Conservation (phyloP, 345 rosid species). For the Mallotus nudiflorus region DNA sequence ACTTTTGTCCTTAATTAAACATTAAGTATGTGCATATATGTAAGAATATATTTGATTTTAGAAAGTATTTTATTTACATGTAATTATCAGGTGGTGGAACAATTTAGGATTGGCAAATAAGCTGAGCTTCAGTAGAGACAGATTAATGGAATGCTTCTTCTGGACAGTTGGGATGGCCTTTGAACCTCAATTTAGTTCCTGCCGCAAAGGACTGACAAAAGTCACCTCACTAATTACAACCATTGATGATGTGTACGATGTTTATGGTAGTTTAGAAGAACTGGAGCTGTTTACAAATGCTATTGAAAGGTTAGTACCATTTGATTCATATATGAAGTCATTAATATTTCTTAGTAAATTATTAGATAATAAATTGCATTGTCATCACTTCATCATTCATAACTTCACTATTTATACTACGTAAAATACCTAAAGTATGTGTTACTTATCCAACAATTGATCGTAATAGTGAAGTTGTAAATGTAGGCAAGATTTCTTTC, state of each 20-base stretch:
- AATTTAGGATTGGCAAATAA: constrained; percentile 26
- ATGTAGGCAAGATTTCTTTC: too few species aligned
- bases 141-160: constrained; percentile 51
- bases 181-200: constrained; percentile 30
- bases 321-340: neutral
- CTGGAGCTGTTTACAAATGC: constrained; percentile 40
- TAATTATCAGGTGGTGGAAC: constrained; percentile 43
- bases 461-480: too few species aligned
- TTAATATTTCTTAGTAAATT: too few species aligned
- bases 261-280: constrained; percentile 43
- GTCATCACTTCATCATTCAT: too few species aligned
- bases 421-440: too few species aligned
- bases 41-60: too few species aligned
- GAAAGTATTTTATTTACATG: too few species aligned
- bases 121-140: constrained; percentile 45
- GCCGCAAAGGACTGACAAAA: constrained; percentile 38
- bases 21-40: too few species aligned
- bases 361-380: too few species aligned
- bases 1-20: too few species aligned
- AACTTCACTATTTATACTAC: too few species aligned
- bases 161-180: constrained; percentile 38
- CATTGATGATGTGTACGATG: constrained; percentile 49
- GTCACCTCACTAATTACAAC: constrained; percentile 31
- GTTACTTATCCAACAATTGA: too few species aligned
- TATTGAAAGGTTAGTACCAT: constrained; percentile 29